Conservation (phyloP, 805 yeast genomes). For the Nakazawaea wyomingensis region DNA sequence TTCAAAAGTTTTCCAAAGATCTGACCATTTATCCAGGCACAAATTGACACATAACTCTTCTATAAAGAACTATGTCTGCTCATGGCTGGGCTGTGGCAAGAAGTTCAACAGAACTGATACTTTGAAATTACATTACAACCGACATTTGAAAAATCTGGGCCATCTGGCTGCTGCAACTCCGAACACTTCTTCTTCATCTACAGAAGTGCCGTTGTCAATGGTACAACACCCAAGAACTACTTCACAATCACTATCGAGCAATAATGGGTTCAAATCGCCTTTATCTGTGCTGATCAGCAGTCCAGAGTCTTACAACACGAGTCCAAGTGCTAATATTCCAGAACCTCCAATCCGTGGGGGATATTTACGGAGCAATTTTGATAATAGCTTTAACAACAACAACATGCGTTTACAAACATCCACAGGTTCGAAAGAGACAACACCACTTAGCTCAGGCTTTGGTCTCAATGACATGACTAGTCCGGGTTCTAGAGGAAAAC, state of each 20-base stretch:
- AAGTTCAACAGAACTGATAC: slow-evolving; percentile 52
- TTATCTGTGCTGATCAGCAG: no score
- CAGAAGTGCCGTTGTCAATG: not conserved
- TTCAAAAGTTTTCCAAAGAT: slow-evolving; percentile 46
- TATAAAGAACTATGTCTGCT: slow-evolving; percentile 40
- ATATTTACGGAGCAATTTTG: no score
- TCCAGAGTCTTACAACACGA: no score
- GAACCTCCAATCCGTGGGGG: no score
- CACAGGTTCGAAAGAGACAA: no score
- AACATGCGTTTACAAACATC: no score
- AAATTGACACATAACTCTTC: slow-evolving; percentile 43
- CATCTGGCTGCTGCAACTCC: not conserved
- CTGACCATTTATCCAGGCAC: slow-evolving; percentile 57
- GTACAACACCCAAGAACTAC: not conserved
- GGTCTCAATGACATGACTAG: no score
- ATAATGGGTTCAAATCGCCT: not conserved
- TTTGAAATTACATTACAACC: slow-evolving; percentile 32
- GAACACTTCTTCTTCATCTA: not conserved
- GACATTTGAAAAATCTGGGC: slow-evolving; percentile 15
- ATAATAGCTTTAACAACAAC: no score
- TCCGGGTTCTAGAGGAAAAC: no score
- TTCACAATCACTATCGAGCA: not conserved
- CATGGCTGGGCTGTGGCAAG: slow-evolving; percentile 42
- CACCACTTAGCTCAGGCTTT: no score
- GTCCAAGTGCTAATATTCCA: no score